Conservation (phyloP, 306 rosid species). For the Carpinus viminea region DNA sequence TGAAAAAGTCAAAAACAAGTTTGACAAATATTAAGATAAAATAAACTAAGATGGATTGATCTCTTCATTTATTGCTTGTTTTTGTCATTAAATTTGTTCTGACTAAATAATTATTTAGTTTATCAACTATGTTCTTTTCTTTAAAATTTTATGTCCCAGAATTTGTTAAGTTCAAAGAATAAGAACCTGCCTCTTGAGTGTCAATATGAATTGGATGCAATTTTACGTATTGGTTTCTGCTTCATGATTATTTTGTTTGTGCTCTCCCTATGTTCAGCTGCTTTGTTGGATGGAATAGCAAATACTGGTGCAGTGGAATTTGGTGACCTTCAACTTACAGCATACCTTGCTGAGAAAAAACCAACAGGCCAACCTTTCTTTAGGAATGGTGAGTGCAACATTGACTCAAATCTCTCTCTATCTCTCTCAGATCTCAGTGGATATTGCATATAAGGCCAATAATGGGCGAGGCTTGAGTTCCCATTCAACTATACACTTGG, state of each 20-base stretch:
- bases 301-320: conserved; percentile 72
- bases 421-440: conserved; percentile 6
- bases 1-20: neutral
- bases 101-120: too few relatives aligned
- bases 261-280: conserved; percentile 43
- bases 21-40: neutral
- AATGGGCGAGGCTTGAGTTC: conserved; percentile 20
- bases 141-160: neutral
- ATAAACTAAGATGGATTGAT: neutral
- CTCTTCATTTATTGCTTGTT: neutral
- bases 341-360: conserved; percentile 72
- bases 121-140: too few relatives aligned
- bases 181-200: neutral
- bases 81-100: too few relatives aligned
- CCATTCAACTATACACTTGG: conserved; percentile 10
- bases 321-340: conserved; percentile 64
- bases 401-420: conserved; percentile 13
- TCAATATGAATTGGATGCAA: conserved; percentile 12
- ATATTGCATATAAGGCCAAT: conserved; percentile 9
- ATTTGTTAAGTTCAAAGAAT: neutral
- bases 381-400: conserved; percentile 63
- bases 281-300: conserved; percentile 66
- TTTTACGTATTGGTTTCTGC: conserved; percentile 5
- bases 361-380: conserved; percentile 78
- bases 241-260: conserved; percentile 26